phyloP scores from a whole-genome alignment of 2,329 filamentous ascomycete genomes.

The Aspergillus vadensis region DNA sequence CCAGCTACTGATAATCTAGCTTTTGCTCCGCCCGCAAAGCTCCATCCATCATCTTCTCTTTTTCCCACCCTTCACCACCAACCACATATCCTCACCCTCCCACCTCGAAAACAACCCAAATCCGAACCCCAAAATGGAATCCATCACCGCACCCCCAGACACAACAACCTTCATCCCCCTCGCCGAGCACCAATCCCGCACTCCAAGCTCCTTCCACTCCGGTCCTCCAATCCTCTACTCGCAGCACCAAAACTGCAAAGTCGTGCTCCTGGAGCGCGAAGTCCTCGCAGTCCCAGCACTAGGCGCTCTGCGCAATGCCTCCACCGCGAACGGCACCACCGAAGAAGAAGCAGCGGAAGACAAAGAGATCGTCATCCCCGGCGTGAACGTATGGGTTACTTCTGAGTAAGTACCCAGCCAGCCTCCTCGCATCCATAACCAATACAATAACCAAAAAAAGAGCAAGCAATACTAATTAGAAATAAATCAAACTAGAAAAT shows the following conservation, averaged over 20 bases:
- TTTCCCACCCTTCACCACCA: neutral
- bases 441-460: too few species aligned
- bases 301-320: constrained; percentile 29
- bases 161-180: constrained; percentile 46
- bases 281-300: constrained; percentile 39
- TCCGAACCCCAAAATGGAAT: constrained; percentile 41
- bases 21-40: constrained; percentile 4
- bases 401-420: constrained; percentile 44
- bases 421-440: neutral
- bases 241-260: constrained; percentile 47
- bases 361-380: constrained; percentile 41
- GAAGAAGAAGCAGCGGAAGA: constrained; percentile 20
- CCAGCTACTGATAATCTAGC: neutral
- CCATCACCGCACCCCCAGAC: constrained; percentile 41
- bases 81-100: constrained; percentile 12
- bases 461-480: constrained; percentile 3
- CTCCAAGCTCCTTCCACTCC: constrained; percentile 50
- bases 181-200: constrained; percentile 50
- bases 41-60: neutral
- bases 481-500: constrained; percentile 37
- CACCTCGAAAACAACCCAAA: neutral
- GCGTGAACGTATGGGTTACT: constrained; percentile 51
- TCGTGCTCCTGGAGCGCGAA: constrained; percentile 47
- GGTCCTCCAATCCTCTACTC: constrained; percentile 52
- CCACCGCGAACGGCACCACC: constrained; percentile 14